Conservation (phyloP, 1,284 basidiomycete species). For the Ganoderma meredithae region DNA sequence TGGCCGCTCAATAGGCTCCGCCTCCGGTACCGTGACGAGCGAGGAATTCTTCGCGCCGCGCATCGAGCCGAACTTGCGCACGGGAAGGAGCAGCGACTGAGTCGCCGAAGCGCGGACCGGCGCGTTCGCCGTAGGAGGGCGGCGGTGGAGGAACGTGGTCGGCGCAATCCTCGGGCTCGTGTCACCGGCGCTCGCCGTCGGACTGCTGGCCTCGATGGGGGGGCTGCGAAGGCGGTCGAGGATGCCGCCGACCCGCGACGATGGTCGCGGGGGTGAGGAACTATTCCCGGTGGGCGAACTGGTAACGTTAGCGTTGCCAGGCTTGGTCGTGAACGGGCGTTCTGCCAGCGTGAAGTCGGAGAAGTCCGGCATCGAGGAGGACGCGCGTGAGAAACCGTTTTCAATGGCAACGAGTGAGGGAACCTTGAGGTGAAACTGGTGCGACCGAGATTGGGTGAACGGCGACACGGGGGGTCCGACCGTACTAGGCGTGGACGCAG, state of each 20-base stretch:
- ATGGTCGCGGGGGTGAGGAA: neutral
- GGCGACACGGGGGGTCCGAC: neutral
- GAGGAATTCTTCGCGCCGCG: conserved; percentile 16
- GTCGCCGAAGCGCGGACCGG: conserved; percentile 12
- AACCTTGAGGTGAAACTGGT: neutral
- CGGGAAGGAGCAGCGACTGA: conserved; percentile 12
- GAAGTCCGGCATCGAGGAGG: conserved; percentile 17
- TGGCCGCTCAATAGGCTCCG: conserved; percentile 12
- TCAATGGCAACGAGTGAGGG: neutral
- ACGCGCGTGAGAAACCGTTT: conserved; percentile 4
- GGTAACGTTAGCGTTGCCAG: no score
- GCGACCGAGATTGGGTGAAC: neutral
- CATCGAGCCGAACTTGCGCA: conserved; percentile 8
- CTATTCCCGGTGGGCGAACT: neutral
- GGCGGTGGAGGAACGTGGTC: conserved; percentile 7
- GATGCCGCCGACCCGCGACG: conserved; percentile 6
- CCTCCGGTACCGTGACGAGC: conserved; percentile 22
- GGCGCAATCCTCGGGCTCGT: neutral
- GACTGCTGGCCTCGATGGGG: neutral
- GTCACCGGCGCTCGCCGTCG: neutral
- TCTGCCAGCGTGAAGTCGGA: conserved; percentile 4
- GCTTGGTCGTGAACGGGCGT: neutral
- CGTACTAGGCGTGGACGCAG: neutral
- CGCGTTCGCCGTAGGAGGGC: conserved; percentile 11
- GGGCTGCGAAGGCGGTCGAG: conserved; percentile 10